phyloP scores from a whole-genome alignment of 192 early-diverging fungal genomes.

The Entophlyctis luteolus region DNA sequence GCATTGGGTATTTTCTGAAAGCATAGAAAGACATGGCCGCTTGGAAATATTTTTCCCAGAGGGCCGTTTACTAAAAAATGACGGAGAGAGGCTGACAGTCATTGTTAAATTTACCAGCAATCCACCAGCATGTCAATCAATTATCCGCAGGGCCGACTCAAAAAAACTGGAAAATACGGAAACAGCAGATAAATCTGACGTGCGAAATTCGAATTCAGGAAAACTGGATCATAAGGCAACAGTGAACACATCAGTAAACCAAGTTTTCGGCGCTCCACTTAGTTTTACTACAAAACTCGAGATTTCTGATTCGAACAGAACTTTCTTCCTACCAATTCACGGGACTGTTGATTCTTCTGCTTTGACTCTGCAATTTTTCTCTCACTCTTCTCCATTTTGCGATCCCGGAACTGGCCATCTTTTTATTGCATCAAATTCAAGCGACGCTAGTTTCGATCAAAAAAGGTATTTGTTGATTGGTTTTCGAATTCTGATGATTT shows the following conservation, averaged over 20 bases:
- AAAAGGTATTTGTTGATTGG: too few relatives aligned
- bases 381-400: too few relatives aligned
- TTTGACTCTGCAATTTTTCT: conserved; percentile 36
- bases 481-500: too few relatives aligned
- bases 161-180: background rate
- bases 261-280: conserved; percentile 27
- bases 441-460: too few relatives aligned
- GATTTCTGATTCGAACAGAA: conserved; percentile 30
- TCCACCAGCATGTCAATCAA: background rate
- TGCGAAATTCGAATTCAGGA: too few relatives aligned
- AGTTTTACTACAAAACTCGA: conserved; percentile 45
- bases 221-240: too few relatives aligned
- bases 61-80: conserved; percentile 46
- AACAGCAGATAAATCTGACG: background rate
- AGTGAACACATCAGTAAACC: background rate
- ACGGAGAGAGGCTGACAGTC: conserved; percentile 46
- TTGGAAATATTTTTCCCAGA: conserved; percentile 50
- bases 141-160: too few relatives aligned
- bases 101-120: conserved; percentile 31
- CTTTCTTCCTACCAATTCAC: conserved; percentile 47
- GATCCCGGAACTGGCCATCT: conserved; percentile 10
- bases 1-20: conserved; percentile 24
- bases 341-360: conserved; percentile 39
- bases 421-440: too few relatives aligned
- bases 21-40: conserved; percentile 9